These are phyloP conservation scores for Rhododendron kiyosumense DNA, from an alignment of 148 eudicot species.

Conservation along the genomic window DNA sequence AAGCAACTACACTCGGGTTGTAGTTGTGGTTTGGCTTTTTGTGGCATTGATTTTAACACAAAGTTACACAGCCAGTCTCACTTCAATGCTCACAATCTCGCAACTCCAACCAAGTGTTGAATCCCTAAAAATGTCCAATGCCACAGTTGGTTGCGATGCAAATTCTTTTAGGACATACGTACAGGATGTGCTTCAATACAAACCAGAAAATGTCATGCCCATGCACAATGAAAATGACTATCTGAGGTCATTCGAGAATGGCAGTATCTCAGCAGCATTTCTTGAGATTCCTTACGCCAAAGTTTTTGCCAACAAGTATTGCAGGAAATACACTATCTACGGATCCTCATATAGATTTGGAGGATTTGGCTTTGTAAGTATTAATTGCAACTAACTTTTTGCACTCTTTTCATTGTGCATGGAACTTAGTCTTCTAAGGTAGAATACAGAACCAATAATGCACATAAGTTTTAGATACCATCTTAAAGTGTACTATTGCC, in stretches of 20 bases:
- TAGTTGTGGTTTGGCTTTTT: slow-evolving; percentile 33
- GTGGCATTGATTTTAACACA: slow-evolving; percentile 18
- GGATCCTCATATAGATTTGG: slow-evolving; percentile 24
- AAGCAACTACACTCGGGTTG: slow-evolving; percentile 15
- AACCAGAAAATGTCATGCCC: not conserved
- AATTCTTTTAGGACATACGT: not conserved
- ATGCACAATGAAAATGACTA: not conserved
- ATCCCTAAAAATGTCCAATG: slow-evolving; percentile 3
- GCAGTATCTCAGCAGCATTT: slow-evolving; percentile 15
- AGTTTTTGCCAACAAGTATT: slow-evolving; percentile 13
- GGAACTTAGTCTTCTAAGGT: not conserved
- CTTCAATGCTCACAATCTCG: slow-evolving; percentile 32
- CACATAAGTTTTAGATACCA: not conserved
- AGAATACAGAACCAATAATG: not conserved
- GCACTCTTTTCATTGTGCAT: not conserved
- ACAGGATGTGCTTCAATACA: slow-evolving; percentile 2
- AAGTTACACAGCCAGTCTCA: slow-evolving; percentile 30
- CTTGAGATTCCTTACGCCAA: slow-evolving; percentile 27
- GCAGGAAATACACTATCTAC: slow-evolving; percentile 16
- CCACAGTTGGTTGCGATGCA: slow-evolving; percentile 11
- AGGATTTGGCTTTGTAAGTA: slow-evolving; percentile 30
- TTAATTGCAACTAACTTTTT: not conserved
- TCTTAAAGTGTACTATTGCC: not conserved
- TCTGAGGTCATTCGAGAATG: not conserved
- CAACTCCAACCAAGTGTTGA: not conserved